phyloP scores from a whole-genome alignment of 768 basidiomycete species.

The Boletellus ananas region DNA sequence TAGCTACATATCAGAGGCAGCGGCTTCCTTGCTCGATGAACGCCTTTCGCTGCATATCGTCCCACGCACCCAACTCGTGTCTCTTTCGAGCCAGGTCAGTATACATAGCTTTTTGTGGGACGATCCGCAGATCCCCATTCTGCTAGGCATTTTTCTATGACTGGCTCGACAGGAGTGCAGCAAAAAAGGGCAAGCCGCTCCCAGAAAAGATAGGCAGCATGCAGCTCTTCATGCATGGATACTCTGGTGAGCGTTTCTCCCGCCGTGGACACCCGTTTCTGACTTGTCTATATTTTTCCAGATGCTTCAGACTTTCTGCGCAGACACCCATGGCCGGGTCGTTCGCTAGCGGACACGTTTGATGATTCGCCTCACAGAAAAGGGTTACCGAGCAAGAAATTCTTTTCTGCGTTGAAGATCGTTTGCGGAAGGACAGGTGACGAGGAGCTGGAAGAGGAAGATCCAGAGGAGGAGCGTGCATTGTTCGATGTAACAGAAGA shows the following conservation, averaged over 20 bases:
- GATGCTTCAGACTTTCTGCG: conserved; percentile 87
- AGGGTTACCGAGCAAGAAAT: conserved; percentile 62
- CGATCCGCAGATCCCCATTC: conserved; percentile 1
- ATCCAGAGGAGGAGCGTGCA: conserved; percentile 70
- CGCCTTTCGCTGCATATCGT: conserved; percentile 77
- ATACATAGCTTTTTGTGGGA: not conserved
- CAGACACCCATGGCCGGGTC: conserved; percentile 84
- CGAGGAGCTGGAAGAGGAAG: conserved; percentile 67
- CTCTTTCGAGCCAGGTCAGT: conserved; percentile 66
- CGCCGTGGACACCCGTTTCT: not conserved
- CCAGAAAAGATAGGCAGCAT: conserved; percentile 90
- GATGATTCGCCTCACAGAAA: conserved; percentile 80
- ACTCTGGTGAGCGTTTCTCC: conserved; percentile 46
- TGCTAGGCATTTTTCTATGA: conserved; percentile 85
- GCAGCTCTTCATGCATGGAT: conserved; percentile 87
- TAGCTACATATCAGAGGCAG: conserved; percentile 87
- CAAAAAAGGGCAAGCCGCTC: conserved; percentile 78
- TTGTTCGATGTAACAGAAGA: conserved; percentile 66
- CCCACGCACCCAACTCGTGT: conserved; percentile 80
- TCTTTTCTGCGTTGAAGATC: conserved; percentile 65
- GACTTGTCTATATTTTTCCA: conserved; percentile 20
- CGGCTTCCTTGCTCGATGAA: conserved; percentile 78
- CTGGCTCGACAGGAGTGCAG: conserved; percentile 79
- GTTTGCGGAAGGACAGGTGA: conserved; percentile 85
- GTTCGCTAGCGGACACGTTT: conserved; percentile 79